Evolutionary conservation across 2,329 filamentous ascomycete genomes (phyloP).

Genomic region (Rhinocladiella similis): DNA sequence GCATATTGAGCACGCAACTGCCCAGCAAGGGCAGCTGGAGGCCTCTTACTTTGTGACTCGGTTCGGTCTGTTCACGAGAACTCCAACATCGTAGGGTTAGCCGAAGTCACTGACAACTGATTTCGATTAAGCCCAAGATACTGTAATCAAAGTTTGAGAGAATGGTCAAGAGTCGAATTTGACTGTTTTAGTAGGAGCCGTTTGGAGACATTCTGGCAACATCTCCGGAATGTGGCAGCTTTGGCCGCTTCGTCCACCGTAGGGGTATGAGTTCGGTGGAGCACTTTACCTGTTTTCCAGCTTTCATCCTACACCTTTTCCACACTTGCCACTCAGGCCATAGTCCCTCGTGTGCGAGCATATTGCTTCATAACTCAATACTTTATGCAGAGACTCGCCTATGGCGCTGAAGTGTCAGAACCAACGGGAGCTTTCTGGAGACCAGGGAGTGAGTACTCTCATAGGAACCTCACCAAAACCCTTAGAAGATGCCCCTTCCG

Average conservation of each 20-base stretch:
- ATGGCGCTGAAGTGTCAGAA: too few relatives aligned
- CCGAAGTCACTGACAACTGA: not conserved
- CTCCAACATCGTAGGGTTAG: not conserved
- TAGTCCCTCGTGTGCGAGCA: too few relatives aligned
- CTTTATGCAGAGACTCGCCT: too few relatives aligned
- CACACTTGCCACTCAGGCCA: too few relatives aligned
- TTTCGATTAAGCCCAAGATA: not conserved
- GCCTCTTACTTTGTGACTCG: not conserved
- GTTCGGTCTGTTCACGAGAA: too few relatives aligned
- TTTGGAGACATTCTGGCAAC: constrained; percentile 9
- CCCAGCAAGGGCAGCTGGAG: constrained; percentile 1
- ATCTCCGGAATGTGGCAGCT: constrained; percentile 16
- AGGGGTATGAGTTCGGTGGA: not conserved
- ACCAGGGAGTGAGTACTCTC: too few relatives aligned
- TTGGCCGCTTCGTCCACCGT: constrained; percentile 21
- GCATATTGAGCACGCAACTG: constrained; percentile 15
- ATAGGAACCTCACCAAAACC: too few relatives aligned
- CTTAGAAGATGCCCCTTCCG: too few relatives aligned
- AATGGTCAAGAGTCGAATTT: not conserved
- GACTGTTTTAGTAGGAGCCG: not conserved
- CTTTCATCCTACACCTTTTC: not conserved
- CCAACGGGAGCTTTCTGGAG: too few relatives aligned
- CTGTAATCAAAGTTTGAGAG: not conserved
- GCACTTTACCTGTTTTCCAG: not conserved
- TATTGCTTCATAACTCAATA: too few relatives aligned